Conservation (phyloP, 192 early-diverging fungal genomes). For the Podila epigama region DNA sequence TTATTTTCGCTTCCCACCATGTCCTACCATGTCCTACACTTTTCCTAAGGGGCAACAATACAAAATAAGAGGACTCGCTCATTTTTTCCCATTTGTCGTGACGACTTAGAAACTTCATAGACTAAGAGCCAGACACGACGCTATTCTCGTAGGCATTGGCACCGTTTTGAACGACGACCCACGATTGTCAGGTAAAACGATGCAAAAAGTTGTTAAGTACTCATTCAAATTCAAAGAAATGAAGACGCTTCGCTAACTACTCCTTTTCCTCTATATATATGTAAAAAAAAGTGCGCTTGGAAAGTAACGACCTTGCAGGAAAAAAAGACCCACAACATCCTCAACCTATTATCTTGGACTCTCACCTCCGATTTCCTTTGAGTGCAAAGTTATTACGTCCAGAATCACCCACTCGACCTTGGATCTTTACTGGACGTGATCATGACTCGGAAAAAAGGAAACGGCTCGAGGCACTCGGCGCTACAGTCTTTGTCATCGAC, state of each 20-base stretch:
- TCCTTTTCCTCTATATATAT: background rate
- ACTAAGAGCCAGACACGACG: slow-evolving; percentile 76
- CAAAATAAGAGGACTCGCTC: too few relatives aligned
- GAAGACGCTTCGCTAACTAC: background rate
- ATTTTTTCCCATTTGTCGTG: too few relatives aligned
- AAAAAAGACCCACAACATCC: slow-evolving; percentile 55
- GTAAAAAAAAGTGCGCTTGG: slow-evolving; percentile 18
- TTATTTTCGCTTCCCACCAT: too few relatives aligned
- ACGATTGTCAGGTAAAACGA: slow-evolving; percentile 61
- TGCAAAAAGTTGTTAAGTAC: background rate
- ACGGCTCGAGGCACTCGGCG: slow-evolving; percentile 67
- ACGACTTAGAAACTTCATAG: too few relatives aligned
- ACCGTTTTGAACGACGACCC: slow-evolving; percentile 87
- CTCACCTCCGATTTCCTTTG: slow-evolving; percentile 68
- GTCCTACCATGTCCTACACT: background rate
- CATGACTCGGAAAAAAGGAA: slow-evolving; percentile 26
- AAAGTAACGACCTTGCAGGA: slow-evolving; percentile 8
- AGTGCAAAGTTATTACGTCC: slow-evolving; percentile 60
- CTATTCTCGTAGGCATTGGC: slow-evolving; percentile 86
- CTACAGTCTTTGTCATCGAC: slow-evolving; percentile 56
- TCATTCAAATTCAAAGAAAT: background rate
- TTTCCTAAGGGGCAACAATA: background rate
- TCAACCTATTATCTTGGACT: slow-evolving; percentile 83
- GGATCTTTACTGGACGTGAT: slow-evolving; percentile 58
- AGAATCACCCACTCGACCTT: slow-evolving; percentile 55